phyloP scores from a whole-genome alignment of 2,329 filamentous ascomycete genomes.

The Xylariales sp. region DNA sequence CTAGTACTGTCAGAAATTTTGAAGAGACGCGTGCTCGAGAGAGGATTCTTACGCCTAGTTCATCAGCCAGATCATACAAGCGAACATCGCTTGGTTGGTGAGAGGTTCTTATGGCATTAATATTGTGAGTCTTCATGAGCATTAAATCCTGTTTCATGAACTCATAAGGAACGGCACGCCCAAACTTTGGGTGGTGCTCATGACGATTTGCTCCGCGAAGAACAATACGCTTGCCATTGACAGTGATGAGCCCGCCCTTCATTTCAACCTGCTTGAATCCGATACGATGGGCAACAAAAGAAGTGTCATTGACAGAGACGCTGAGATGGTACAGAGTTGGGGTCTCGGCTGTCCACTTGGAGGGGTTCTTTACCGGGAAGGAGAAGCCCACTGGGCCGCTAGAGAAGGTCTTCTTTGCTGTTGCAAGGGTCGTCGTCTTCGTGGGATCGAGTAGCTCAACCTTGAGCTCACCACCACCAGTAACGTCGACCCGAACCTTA shows the following conservation, averaged over 20 bases:
- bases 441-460: conserved; percentile 52
- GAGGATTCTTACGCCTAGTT: conserved; percentile 36
- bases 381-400: conserved; percentile 30
- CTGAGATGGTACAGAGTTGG: conserved; percentile 48
- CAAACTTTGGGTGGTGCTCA: conserved; percentile 54
- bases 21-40: not conserved
- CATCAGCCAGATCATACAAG: conserved; percentile 51
- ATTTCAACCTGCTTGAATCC: conserved; percentile 59
- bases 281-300: conserved; percentile 41
- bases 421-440: conserved; percentile 51
- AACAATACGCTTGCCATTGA: conserved; percentile 54
- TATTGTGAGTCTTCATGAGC: conserved; percentile 58
- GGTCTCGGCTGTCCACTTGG: conserved; percentile 60
- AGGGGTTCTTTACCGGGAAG: conserved; percentile 35
- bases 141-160: conserved; percentile 52
- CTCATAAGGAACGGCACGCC: conserved; percentile 49
- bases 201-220: conserved; percentile 59
- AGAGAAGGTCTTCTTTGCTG: conserved; percentile 39
- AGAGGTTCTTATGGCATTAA: conserved; percentile 58
- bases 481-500: conserved; percentile 36
- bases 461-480: conserved; percentile 54
- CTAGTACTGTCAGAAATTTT: conserved; percentile 19
- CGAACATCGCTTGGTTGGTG: conserved; percentile 53
- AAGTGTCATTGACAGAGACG: conserved; percentile 19
- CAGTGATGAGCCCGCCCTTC: conserved; percentile 48